Conservation (phyloP, 768 basidiomycete genomes). For the Cytidiella melzeri region DNA sequence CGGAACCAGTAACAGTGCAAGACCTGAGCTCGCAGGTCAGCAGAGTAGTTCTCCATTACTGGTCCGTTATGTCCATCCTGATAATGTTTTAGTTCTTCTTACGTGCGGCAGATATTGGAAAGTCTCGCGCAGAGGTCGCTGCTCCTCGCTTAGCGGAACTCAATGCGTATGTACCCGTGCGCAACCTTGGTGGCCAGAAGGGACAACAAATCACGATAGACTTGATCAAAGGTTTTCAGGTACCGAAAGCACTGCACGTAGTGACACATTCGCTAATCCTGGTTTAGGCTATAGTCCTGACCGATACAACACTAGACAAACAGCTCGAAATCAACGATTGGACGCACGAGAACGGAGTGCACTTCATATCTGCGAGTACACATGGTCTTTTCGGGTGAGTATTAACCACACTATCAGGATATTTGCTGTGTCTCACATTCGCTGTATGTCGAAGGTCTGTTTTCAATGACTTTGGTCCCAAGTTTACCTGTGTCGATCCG, state of each 20-base stretch:
- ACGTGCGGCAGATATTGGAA: slow-evolving; percentile 79
- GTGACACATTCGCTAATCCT: slow-evolving; percentile 7
- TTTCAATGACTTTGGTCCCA: slow-evolving; percentile 95
- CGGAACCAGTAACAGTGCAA: slow-evolving; percentile 77
- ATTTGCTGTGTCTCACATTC: neutral
- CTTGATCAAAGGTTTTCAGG: slow-evolving; percentile 84
- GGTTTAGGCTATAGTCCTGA: slow-evolving; percentile 91
- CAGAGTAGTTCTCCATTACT: slow-evolving; percentile 12
- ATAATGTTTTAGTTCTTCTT: slow-evolving; percentile 83
- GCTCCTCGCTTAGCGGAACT: slow-evolving; percentile 88
- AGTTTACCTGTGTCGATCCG: slow-evolving; percentile 95
- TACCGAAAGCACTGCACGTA: slow-evolving; percentile 21
- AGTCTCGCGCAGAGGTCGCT: slow-evolving; percentile 80
- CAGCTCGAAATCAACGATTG: slow-evolving; percentile 95
- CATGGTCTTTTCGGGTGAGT: slow-evolving; percentile 90
- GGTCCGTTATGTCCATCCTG: neutral
- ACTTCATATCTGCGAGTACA: slow-evolving; percentile 89
- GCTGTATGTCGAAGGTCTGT: slow-evolving; percentile 56
- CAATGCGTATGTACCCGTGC: slow-evolving; percentile 93
- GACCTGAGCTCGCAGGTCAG: slow-evolving; percentile 90
- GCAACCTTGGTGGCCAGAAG: slow-evolving; percentile 68
- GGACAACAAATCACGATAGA: slow-evolving; percentile 79
- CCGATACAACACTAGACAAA: slow-evolving; percentile 67
- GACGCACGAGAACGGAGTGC: slow-evolving; percentile 83
- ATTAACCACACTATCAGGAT: neutral